Base-by-base conservation (phyloP, 495 filamentous ascomycete species). In the Lichenothelia convexa region DNA sequence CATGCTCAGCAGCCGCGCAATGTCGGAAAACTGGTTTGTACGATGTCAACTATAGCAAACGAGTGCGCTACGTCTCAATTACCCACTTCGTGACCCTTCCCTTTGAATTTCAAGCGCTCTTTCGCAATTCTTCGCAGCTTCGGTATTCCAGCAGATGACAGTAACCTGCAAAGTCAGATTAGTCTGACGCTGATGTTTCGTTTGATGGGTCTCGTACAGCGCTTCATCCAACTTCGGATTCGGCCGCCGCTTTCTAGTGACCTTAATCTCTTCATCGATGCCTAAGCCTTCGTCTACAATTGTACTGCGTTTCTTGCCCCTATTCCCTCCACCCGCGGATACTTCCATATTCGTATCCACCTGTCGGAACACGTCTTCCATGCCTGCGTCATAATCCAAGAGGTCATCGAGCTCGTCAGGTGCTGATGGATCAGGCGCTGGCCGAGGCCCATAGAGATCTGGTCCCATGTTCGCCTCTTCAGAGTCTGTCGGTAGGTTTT, bases 1-100 rank as follows among this genome's bases (percentile, higher is more conserved):
- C 49, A 85, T 78, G 29, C 78, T 77, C 40, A 99, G 68, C 8
- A 99, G 65, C 33, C 75, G 73, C 2, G 77, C 67, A 2, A 82
- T 67, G 53, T 99, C 89, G 20, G 74, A 75, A 54, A 85, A 99
- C 82, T 93, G 40, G 17, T 12, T 17, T 21, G 6, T 36, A 6
- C 21, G 39, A 18, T 24, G 13, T 18, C 16, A 12, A 43, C 16
- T 43, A n/a, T 45, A 40, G 19, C 16, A 30, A 27, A 13, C 33
- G 27, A 35, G 18, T 16, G n/a, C n/a, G n/a, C n/a, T n/a, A n/a
- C n/a, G n/a, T n/a, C n/a, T n/a, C n/a, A n/a, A n/a, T n/a, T n/a
- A n/a, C 53, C 21, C 58, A 89, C 84, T 66, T 94, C 89, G 49
- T 94, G 79, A 5, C 85, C 86, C 61, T 92, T 95, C 20, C 89